A percentile compares a stretch with the other conserved stretches of the same genome.
Conservation (phyloP, 805 yeast species). For the Yamadazyma akitaensis region DNA sequence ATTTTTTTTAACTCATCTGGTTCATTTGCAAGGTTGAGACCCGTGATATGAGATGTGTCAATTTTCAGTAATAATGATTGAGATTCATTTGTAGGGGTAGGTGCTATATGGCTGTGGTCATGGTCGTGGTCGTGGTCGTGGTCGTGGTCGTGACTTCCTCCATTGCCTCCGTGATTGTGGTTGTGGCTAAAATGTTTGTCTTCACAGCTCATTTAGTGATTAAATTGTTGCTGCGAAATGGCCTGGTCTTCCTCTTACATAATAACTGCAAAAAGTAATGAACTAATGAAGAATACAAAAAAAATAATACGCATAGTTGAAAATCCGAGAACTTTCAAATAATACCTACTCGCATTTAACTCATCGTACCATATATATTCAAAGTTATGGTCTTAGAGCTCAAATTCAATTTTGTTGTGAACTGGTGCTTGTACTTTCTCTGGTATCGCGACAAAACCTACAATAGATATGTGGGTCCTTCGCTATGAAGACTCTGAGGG, state of each 20-base stretch:
- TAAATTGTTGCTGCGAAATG: constrained; percentile 1
- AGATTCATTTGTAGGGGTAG: constrained; percentile 65
- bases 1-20: constrained; percentile 48
- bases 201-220: constrained; percentile 27
- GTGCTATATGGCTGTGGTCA: constrained; percentile 46
- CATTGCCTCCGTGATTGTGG: too few species aligned
- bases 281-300: not conserved
- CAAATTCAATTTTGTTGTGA: too few species aligned
- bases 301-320: too few species aligned
- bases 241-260: too few species aligned
- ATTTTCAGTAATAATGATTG: constrained; percentile 66
- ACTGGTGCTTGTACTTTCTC: too few species aligned
- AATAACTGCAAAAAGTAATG: not conserved
- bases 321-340: too few species aligned
- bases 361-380: too few species aligned
- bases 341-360: too few species aligned
- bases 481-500: constrained; percentile 6
- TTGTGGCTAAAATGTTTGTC: constrained; percentile 23
- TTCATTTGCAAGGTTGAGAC: constrained; percentile 58
- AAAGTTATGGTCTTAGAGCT: too few species aligned
- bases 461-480: constrained; percentile 2
- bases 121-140: constrained; percentile 25
- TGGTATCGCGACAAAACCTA: not conserved
- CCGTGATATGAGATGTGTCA: constrained; percentile 56
- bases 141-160: constrained; percentile 16